phyloP scores from a whole-genome alignment of 768 basidiomycete genomes.

The Xanthoconium stramineum region DNA sequence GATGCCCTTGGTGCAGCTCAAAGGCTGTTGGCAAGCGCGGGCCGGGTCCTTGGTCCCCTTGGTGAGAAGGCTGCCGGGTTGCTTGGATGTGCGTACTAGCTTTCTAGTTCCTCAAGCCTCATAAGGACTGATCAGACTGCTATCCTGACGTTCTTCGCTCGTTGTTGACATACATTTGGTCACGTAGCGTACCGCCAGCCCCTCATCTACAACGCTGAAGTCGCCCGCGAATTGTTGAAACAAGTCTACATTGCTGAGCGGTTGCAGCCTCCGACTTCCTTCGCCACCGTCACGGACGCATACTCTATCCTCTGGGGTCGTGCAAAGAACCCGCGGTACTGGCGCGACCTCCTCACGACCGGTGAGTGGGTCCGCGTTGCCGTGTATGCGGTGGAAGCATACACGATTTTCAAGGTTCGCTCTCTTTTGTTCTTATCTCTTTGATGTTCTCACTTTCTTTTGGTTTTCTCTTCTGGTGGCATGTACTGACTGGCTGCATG shows the following conservation, averaged over 20 bases:
- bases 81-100: conserved; percentile 48
- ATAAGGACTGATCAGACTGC: background rate
- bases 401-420: conserved; percentile 82
- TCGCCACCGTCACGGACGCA: conserved; percentile 50
- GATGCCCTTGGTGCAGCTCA: conserved; percentile 59
- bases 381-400: conserved; percentile 81
- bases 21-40: conserved; percentile 49
- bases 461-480: background rate
- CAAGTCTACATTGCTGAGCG: conserved; percentile 70
- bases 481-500: background rate
- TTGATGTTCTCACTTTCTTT: background rate
- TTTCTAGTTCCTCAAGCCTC: background rate
- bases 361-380: conserved; percentile 69
- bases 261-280: conserved; percentile 57
- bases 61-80: conserved; percentile 54
- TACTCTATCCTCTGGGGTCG: conserved; percentile 67
- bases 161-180: background rate
- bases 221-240: conserved; percentile 71
- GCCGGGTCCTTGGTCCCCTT: conserved; percentile 46
- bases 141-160: background rate
- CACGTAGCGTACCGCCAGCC: conserved; percentile 70
- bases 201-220: conserved; percentile 72
- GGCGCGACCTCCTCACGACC: conserved; percentile 54
- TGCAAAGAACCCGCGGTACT: conserved; percentile 54
- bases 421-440: background rate